Percentiles rank a stretch among this genome's conserved stretches.
Conservation (phyloP, 2,329 filamentous ascomycete species). For the Colletotrichum scovillei region DNA sequence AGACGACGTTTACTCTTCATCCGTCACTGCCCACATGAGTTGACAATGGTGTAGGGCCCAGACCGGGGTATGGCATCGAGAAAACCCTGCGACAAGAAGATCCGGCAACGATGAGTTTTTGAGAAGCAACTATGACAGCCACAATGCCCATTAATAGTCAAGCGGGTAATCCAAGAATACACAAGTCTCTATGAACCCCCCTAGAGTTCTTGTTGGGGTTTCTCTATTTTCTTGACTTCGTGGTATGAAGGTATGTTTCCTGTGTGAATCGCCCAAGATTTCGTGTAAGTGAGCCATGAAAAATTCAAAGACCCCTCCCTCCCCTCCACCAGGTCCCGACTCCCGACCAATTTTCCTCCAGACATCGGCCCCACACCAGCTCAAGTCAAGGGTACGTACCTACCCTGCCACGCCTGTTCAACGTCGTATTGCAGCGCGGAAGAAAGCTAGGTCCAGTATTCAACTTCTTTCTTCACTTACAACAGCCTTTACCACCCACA, state of each 20-base stretch:
- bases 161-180: not conserved
- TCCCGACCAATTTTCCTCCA: conserved; percentile 7
- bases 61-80: conserved; percentile 8
- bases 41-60: conserved; percentile 15
- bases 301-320: conserved; percentile 6
- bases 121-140: not conserved
- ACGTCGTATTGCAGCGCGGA: not conserved
- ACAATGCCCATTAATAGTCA: not conserved
- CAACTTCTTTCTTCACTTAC: not conserved
- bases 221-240: not conserved
- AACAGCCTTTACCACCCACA: not conserved
- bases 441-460: not conserved
- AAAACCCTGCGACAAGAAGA: conserved; percentile 16
- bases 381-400: not conserved
- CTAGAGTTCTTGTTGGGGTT: not conserved
- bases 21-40: conserved; percentile 9
- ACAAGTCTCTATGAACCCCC: not conserved
- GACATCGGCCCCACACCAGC: conserved; percentile 1
- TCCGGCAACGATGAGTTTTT: not conserved
- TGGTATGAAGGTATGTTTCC: not conserved
- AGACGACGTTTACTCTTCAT: not conserved
- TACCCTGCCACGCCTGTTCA: not conserved
- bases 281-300: conserved; percentile 12
- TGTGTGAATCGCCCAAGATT: not conserved
- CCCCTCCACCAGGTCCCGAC: not conserved